Percentiles rank a stretch among this genome's conserved stretches.
Conservation (phyloP, 345 rosid species). For the Gossypium arboreum region DNA sequence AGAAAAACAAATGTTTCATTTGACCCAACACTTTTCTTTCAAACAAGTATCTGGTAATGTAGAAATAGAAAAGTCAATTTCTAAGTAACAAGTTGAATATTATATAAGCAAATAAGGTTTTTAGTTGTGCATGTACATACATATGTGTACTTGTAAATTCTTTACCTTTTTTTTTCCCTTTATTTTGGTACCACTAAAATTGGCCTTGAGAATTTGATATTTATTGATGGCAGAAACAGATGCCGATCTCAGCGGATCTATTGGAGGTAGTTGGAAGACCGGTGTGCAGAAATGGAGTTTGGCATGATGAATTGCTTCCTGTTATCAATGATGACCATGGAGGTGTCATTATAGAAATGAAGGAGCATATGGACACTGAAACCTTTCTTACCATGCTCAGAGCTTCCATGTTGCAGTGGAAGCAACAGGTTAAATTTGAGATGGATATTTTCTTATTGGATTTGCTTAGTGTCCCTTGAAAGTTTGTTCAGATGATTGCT, state of each 20-base stretch:
- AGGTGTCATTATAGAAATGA: constrained; percentile 57
- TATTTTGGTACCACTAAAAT: not conserved
- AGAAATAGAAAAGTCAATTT: not conserved
- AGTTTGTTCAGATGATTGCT: not conserved
- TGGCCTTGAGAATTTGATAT: not conserved
- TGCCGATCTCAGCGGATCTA: constrained; percentile 16
- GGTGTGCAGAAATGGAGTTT: constrained; percentile 29
- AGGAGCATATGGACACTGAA: constrained; percentile 42
- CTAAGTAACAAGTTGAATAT: not conserved
- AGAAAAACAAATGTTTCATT: too few relatives aligned
- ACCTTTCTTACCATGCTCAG: constrained; percentile 36
- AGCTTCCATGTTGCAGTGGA: constrained; percentile 48
- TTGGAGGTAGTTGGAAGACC: not conserved
- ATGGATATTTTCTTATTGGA: not conserved
- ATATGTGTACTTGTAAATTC: not conserved
- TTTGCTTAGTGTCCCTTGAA: not conserved
- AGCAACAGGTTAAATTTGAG: constrained; percentile 36
- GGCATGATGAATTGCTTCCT: constrained; percentile 35
- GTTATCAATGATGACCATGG: constrained; percentile 45
- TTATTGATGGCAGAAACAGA: constrained; percentile 13
- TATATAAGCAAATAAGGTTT: not conserved
- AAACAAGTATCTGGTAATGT: not conserved
- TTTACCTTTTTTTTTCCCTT: not conserved
- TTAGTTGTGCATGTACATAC: not conserved
- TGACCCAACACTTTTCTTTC: not conserved